Evolutionary conservation across 2,329 filamentous ascomycete species (phyloP).

Genomic region (Xylariaceae sp.): DNA sequence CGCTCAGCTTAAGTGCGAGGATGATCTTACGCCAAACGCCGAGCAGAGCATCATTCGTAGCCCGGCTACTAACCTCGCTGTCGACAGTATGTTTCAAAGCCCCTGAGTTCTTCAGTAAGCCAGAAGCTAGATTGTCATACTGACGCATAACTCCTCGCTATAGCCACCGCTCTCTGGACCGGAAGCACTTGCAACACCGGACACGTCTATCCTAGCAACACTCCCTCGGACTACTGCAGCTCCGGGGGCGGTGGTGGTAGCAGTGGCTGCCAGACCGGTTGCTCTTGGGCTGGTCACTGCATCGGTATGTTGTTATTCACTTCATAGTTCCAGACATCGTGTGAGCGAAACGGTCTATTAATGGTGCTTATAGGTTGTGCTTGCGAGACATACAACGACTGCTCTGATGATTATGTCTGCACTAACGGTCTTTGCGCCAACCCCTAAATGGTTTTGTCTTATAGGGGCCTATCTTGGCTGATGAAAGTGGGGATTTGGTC

Average conservation of each 20-base stretch:
- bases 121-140: not conserved
- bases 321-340: not conserved
- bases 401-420: slow-evolving; percentile 18
- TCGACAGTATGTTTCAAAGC: slow-evolving; percentile 29
- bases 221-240: slow-evolving; percentile 18
- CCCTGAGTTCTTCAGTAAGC: not conserved
- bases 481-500: no score
- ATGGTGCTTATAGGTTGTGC: slow-evolving; percentile 16
- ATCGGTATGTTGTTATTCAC: slow-evolving; percentile 8
- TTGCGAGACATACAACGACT: slow-evolving; percentile 18
- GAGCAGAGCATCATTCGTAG: slow-evolving; percentile 28
- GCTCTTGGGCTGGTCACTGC: slow-evolving; percentile 18
- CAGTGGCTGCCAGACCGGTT: slow-evolving; percentile 16
- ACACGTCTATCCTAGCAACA: slow-evolving; percentile 19
- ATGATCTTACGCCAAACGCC: slow-evolving; percentile 30
- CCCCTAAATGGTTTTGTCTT: not conserved
- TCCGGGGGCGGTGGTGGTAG: slow-evolving; percentile 1
- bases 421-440: slow-evolving; percentile 16
- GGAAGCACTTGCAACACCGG: slow-evolving; percentile 23
- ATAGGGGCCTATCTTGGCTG: no score
- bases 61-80: slow-evolving; percentile 28
- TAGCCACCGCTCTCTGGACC: slow-evolving; percentile 22
- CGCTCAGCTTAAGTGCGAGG: slow-evolving; percentile 34
- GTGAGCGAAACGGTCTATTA: no score
- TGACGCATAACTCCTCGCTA: slow-evolving; percentile 5